Evolutionary conservation across 1,284 basidiomycete species (phyloP), one percentile per base, ranked within the genome.

Genomic region (Ceratobasidium sp.): DNA sequence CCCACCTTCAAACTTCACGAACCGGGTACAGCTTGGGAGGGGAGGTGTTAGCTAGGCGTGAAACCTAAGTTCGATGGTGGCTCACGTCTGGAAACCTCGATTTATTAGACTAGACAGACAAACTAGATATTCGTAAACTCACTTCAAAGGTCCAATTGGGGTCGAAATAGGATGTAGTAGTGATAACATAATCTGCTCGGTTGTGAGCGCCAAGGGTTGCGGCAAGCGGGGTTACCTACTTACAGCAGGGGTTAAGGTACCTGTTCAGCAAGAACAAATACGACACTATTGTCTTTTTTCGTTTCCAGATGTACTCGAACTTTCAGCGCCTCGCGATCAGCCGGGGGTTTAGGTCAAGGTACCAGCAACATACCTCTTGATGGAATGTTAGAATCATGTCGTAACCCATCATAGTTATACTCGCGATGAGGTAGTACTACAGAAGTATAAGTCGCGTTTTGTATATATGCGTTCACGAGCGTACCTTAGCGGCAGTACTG

Each of bases 341-440:
- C 34, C 32, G 13, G 7, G 13, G 25, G 8, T 32, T 51, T 15
- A 25, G 51, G 37, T 15, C 11, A 32, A 51, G 22, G 29, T 13
- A 44, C 3, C n/a, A 25, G 8, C 8, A 25, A 64, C 43, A 19
- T 22, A 64, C 70, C 70, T 73, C 70, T 29, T 61, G 57, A 40
- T 62, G 70, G 32, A 73, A 73, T 19, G 70, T 73, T 5, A 73
- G 29, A n/a, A 73, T 44, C 70, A 73, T 73, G 32, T 73, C 70
- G 46, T 73, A 73, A 17, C n/a, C 57, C 70, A 73, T 73, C 70
- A 73, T 73, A 19, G 70, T 73, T 17, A 73, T 62, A 46, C 70
- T 62, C 25, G 70, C 70, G 32, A 73, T 52, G 15, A 73, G 59
- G 34, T 62, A 73, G 46, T 73, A 73, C 70, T 73, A 40, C 15